Percentiles rank a stretch among this genome's conserved stretches.
These are phyloP conservation scores for Aspergillus cejpii DNA, from an alignment of 2,329 filamentous ascomycete genomes.

Conservation along the genomic window DNA sequence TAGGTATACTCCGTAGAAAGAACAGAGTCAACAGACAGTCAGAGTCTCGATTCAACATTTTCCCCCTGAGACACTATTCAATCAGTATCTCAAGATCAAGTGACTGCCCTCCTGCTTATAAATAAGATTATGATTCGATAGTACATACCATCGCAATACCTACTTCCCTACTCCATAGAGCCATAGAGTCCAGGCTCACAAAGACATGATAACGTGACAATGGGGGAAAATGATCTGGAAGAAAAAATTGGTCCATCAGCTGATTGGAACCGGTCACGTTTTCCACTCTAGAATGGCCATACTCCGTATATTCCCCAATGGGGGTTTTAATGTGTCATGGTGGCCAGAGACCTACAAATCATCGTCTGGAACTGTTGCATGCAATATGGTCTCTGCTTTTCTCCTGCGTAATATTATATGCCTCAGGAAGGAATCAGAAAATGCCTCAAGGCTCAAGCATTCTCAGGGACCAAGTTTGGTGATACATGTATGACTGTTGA, in stretches of 20 bases:
- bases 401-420: conserved; percentile 14
- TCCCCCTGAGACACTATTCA: no score
- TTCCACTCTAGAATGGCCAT: conserved; percentile 22
- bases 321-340: conserved; percentile 22
- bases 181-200: neutral
- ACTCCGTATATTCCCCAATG: conserved; percentile 13
- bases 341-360: conserved; percentile 21
- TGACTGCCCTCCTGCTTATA: no score
- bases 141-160: no score
- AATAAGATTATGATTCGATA: no score
- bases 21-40: no score
- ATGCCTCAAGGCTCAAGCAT: conserved; percentile 13
- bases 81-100: no score
- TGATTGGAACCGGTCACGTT: conserved; percentile 13
- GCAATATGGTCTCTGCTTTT: conserved; percentile 12
- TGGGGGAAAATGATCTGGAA: conserved; percentile 2
- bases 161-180: neutral
- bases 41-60: no score
- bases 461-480: neutral
- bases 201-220: neutral
- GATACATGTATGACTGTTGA: neutral
- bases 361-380: conserved; percentile 11
- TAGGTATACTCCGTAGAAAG: no score
- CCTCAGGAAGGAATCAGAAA: conserved; percentile 12
- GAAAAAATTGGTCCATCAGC: conserved; percentile 14